A percentile compares a stretch with the other conserved stretches of the same genome.
Evolutionary conservation across 345 rosid genomes (phyloP).

Genomic region (Pugionium cornutum): DNA sequence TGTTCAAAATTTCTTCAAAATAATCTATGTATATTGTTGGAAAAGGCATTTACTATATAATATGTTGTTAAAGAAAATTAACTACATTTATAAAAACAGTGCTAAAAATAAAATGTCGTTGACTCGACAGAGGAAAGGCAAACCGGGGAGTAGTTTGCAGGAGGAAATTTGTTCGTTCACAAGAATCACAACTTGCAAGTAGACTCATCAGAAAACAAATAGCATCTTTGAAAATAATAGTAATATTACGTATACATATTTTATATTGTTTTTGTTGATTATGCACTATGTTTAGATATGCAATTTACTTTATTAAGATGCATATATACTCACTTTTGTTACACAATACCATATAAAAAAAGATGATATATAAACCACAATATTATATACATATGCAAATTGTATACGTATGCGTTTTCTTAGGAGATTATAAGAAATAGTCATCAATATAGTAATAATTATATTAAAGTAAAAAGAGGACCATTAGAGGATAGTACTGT

Average conservation of each 20-base stretch:
- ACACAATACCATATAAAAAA: conserved; percentile 15
- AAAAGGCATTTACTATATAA: neutral
- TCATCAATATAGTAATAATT: neutral
- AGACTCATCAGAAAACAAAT: conserved; percentile 3
- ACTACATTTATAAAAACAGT: no score
- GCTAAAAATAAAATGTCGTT: conserved; percentile 17
- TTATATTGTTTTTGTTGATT: conserved; percentile 21
- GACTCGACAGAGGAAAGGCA: conserved; percentile 16
- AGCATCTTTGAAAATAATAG: conserved; percentile 37
- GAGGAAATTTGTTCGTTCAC: conserved; percentile 24
- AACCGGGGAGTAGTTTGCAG: conserved; percentile 15
- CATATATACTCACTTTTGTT: conserved; percentile 38
- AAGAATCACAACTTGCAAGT: conserved; percentile 24
- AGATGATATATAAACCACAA: neutral
- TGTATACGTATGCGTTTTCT: conserved; percentile 6
- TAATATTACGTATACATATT: conserved; percentile 3
- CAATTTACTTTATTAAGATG: conserved; percentile 38
- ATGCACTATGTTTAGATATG: conserved; percentile 37
- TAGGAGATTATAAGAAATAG: neutral
- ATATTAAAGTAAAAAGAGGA: conserved; percentile 3
- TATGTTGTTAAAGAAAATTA: neutral
- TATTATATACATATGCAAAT: conserved; percentile 13
- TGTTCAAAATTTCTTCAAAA: neutral
- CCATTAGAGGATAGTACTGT: conserved; percentile 1
- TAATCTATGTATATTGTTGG: neutral